Conservation (phyloP, 148 eudicot species). For the Pouteria glomerata region DNA sequence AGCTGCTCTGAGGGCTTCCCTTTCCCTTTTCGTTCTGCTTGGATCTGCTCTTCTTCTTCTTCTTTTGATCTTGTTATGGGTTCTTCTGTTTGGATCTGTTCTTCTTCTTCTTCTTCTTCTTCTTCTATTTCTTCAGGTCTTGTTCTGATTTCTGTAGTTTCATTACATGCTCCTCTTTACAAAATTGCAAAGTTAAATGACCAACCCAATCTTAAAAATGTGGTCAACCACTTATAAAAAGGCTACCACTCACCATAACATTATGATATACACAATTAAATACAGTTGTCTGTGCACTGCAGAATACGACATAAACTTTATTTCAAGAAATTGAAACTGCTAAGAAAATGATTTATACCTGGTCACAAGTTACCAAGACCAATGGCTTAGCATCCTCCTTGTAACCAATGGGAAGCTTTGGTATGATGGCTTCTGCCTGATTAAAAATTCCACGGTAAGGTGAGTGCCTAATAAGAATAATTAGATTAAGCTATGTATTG, state of each 20-base stretch:
- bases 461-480: neutral
- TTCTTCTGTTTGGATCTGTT: too few species aligned
- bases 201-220: neutral
- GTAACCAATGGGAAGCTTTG: constrained; percentile 45
- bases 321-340: neutral
- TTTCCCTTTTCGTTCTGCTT: too few species aligned
- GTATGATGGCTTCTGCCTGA: constrained; percentile 67
- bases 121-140: too few species aligned
- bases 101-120: too few species aligned
- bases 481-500: neutral
- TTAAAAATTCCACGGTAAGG: constrained; percentile 23
- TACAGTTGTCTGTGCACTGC: neutral
- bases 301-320: neutral
- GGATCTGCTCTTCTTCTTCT: too few species aligned
- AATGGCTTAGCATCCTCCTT: constrained; percentile 53
- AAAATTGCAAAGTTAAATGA: neutral
- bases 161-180: neutral
- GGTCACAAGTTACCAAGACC: constrained; percentile 76
- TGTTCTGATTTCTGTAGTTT: too few species aligned
- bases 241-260: neutral
- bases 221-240: neutral
- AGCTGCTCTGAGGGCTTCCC: too few species aligned
- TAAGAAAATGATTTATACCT: constrained; percentile 34
- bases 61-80: too few species aligned
- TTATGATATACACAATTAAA: neutral